Evolutionary conservation across 1,139 yeast genomes (phyloP).

Genomic region (Magnusiomyces sp.): DNA sequence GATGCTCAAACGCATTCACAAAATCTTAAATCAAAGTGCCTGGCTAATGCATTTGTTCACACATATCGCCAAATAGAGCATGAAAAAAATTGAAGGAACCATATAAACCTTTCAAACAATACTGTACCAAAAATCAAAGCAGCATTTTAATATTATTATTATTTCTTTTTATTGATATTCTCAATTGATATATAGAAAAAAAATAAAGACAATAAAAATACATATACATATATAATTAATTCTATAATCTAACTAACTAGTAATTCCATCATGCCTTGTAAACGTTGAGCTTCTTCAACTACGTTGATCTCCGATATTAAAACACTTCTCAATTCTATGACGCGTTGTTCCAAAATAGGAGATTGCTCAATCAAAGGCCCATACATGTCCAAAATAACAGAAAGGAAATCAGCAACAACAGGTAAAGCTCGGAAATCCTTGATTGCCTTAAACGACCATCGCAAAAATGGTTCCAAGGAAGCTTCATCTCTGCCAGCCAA

Average conservation of each 20-base stretch:
- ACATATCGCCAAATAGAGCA: too few species aligned
- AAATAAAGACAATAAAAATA: background rate
- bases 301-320: conserved; percentile 62
- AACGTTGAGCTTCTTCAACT: conserved; percentile 80
- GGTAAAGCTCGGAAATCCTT: conserved; percentile 74
- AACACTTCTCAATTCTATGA: conserved; percentile 47
- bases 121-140: too few species aligned
- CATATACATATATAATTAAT: conserved; percentile 5
- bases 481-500: conserved; percentile 78
- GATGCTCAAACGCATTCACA: too few species aligned
- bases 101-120: too few species aligned
- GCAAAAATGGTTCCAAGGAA: conserved; percentile 71
- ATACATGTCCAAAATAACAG: conserved; percentile 73
- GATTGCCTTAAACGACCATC: conserved; percentile 68
- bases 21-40: too few species aligned
- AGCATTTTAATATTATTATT: background rate
- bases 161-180: background rate
- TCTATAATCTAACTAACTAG: conserved; percentile 41
- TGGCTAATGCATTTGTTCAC: too few species aligned
- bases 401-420: conserved; percentile 75
- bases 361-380: conserved; percentile 63
- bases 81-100: too few species aligned
- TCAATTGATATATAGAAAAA: too few species aligned
- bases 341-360: conserved; percentile 69
- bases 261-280: conserved; percentile 89